phyloP scores from a whole-genome alignment of 2,329 filamentous ascomycete genomes.

The Trichophyton mentagrophytes region DNA sequence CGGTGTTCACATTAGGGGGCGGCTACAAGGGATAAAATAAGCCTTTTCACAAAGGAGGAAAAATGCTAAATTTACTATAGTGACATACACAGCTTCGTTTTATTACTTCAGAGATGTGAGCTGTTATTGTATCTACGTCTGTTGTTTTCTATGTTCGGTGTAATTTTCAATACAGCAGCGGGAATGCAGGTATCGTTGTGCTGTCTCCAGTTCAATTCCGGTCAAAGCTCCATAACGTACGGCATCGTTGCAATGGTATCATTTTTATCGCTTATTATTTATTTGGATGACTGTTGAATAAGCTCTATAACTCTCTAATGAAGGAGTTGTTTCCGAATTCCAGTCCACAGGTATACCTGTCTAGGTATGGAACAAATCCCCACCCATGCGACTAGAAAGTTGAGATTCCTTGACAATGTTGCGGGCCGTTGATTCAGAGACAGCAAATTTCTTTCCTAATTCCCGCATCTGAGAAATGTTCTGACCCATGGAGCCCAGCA shows the following conservation, averaged over 20 bases:
- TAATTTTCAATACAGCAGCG: background rate
- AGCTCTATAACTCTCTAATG: background rate
- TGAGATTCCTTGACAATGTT: conserved; percentile 14
- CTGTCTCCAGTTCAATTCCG: background rate
- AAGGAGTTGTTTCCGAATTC: background rate
- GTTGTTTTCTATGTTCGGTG: background rate
- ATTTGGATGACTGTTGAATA: too few species aligned
- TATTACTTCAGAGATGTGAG: background rate
- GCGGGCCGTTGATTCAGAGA: conserved; percentile 38
- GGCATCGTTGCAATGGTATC: background rate
- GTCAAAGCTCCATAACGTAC: background rate
- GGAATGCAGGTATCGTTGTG: too few species aligned
- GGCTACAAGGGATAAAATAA: background rate
- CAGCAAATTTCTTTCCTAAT: conserved; percentile 58
- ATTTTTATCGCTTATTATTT: background rate
- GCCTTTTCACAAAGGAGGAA: background rate
- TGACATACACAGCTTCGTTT: background rate
- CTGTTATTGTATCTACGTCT: background rate
- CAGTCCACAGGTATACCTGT: background rate
- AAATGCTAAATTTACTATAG: background rate
- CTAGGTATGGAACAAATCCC: background rate
- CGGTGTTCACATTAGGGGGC: background rate
- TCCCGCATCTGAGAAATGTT: conserved; percentile 59
- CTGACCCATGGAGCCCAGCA: conserved; percentile 64
- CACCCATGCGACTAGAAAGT: background rate